A percentile compares a stretch with the other conserved stretches of the same genome.
Conservation (phyloP, 2,329 filamentous ascomycete genomes). For the Exophiala lecanii-corni region DNA sequence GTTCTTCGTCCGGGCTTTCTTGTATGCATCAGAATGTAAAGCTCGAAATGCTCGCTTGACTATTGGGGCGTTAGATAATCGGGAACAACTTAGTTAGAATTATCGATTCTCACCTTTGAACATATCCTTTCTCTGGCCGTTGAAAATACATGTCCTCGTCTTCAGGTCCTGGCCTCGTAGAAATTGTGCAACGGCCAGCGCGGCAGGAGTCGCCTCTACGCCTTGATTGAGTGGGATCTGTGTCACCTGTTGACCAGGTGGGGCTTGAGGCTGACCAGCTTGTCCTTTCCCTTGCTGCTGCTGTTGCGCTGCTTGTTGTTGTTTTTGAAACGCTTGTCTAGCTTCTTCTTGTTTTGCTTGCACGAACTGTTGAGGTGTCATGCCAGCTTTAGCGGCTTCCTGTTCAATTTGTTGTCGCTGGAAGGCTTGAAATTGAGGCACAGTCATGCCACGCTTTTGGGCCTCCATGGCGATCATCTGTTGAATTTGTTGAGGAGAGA, state of each 20-base stretch:
- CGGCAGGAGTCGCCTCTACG: constrained; percentile 76
- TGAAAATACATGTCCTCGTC: constrained; percentile 82
- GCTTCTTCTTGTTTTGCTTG: constrained; percentile 39
- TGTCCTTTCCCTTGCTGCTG: constrained; percentile 34
- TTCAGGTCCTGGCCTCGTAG: constrained; percentile 80
- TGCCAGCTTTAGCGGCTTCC: constrained; percentile 47
- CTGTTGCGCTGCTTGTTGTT: constrained; percentile 28
- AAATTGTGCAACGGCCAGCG: constrained; percentile 84
- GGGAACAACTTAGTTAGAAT: constrained; percentile 12
- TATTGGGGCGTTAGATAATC: constrained; percentile 34
- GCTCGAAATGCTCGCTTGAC: constrained; percentile 95
- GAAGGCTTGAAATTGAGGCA: constrained; percentile 67
- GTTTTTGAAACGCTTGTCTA: constrained; percentile 37
- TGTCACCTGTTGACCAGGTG: constrained; percentile 37
- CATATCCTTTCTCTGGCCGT: constrained; percentile 97
- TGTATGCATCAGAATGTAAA: constrained; percentile 81
- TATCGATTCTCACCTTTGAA: constrained; percentile 65
- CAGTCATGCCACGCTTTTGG: constrained; percentile 74
- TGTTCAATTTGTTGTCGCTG: constrained; percentile 43
- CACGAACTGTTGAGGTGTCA: constrained; percentile 49
- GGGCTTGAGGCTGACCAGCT: constrained; percentile 29
- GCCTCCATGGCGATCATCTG: constrained; percentile 54
- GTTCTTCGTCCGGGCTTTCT: constrained; percentile 74
- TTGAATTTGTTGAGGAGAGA: constrained; percentile 23
- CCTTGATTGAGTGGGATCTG: constrained; percentile 45